Conservation (phyloP, 768 basidiomycete species). For the Leccinum broughii region DNA sequence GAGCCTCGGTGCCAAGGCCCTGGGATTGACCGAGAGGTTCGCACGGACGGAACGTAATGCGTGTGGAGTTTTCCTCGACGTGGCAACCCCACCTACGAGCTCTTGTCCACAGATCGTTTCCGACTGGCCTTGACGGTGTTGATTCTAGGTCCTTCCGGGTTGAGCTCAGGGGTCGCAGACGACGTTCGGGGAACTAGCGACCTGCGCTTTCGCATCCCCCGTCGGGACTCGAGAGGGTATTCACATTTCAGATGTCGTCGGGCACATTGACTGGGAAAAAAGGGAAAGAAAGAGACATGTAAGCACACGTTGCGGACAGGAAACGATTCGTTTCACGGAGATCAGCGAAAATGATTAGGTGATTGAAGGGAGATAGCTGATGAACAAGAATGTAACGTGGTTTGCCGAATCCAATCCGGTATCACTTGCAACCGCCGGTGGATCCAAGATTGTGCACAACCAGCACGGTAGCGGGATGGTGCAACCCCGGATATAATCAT, state of each 20-base stretch:
- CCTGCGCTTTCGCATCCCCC: slow-evolving; percentile 58
- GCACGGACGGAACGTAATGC: slow-evolving; percentile 10
- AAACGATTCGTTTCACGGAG: slow-evolving; percentile 20
- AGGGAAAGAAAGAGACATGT: slow-evolving; percentile 23
- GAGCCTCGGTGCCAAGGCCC: slow-evolving; percentile 1
- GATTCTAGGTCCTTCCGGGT: slow-evolving; percentile 25
- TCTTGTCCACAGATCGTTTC: slow-evolving; percentile 32
- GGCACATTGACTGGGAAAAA: slow-evolving; percentile 62
- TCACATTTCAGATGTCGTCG: slow-evolving; percentile 69
- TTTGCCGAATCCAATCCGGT: slow-evolving; percentile 15
- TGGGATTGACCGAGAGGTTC: slow-evolving; percentile 2
- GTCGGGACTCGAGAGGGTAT: slow-evolving; percentile 67
- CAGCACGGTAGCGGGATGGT: slow-evolving; percentile 5
- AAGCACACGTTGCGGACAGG: slow-evolving; percentile 17
- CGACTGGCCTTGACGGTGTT: slow-evolving; percentile 23
- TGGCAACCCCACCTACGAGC: slow-evolving; percentile 16
- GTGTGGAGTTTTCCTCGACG: slow-evolving; percentile 1
- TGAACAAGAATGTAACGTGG: neutral
- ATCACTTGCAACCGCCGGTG: slow-evolving; percentile 15
- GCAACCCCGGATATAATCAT: neutral
- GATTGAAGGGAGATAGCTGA: slow-evolving; percentile 24
- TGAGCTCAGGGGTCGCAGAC: slow-evolving; percentile 29
- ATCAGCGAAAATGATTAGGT: slow-evolving; percentile 28
- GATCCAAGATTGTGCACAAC: slow-evolving; percentile 7
- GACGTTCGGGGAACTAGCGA: slow-evolving; percentile 35